Evolutionary conservation across 352 stramenopile genomes (phyloP), one percentile per base, ranked within the genome.

Genomic region (Phytophthora ohioensis): DNA sequence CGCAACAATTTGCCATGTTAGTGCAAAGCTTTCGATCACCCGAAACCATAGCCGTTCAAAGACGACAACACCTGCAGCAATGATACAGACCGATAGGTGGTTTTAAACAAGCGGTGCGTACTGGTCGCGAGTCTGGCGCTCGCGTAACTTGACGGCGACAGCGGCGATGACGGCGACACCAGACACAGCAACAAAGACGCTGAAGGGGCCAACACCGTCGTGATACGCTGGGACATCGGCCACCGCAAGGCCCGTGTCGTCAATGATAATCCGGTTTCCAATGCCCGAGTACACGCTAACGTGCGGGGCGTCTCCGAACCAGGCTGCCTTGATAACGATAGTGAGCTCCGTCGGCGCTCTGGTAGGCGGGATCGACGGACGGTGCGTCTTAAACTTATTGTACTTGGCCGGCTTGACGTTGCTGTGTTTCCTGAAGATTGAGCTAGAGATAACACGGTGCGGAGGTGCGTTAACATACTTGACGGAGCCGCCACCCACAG

Each of bases 381-480:
- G 45, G 27, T 59, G 57, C 4, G 56, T 72, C 63, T 75, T 75
- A 30, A 75, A 38, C 36, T 75, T 75, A 42, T 75, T 75, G 41
- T 68, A 72, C 56, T 66, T 75, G 32, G 63, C 63, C 48, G 32
- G 47, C n/a, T 71, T 75, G 36, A 75, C 43, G 12, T 75, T 67
- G 43, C 68, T 75, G 68, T 75, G 68, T 32, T 72, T 75, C 21
- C 63, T 64, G 61, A 71, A 75, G 27, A 45, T 56, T 7, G 58
- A 63, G 27, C 54, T 66, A 41, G 62, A 57, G n/a, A 82, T 71
- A 41, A 65, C 65, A 43, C 65, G 57, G n/a, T 56, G 67, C 6
- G 75, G 77, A 31, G 49, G 51, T 1, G 56, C 57, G 48, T 69
- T 69, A 13, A 78, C 71, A 55, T 87, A 87, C 42, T 71, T 78